phyloP scores from a whole-genome alignment of 1,139 yeast genomes.

The Ashbya aceris region DNA sequence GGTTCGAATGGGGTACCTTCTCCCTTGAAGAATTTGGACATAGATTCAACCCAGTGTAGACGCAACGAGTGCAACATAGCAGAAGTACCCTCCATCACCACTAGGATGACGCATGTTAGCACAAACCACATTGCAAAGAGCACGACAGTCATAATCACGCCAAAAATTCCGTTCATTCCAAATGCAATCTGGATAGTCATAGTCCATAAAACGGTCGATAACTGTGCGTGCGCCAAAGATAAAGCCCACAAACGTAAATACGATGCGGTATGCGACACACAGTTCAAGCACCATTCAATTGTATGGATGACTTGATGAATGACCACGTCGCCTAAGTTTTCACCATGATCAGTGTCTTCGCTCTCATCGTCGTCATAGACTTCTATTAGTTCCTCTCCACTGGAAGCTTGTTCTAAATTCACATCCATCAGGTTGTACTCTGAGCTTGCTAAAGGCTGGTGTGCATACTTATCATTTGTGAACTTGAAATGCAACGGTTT shows the following conservation, averaged over 20 bases:
- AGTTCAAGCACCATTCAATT: slow-evolving; percentile 92
- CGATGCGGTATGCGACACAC: slow-evolving; percentile 97
- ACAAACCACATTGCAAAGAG: slow-evolving; percentile 93
- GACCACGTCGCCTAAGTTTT: slow-evolving; percentile 83
- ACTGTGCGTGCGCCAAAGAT: slow-evolving; percentile 93
- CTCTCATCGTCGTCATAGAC: slow-evolving; percentile 33
- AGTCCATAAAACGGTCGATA: slow-evolving; percentile 88
- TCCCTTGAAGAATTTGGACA: slow-evolving; percentile 96
- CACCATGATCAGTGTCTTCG: slow-evolving; percentile 41
- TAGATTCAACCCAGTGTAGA: slow-evolving; percentile 98
- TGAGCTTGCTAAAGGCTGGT: slow-evolving; percentile 23
- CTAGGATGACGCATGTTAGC: slow-evolving; percentile 81
- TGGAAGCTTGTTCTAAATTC: slow-evolving; percentile 13
- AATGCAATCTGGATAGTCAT: slow-evolving; percentile 89
- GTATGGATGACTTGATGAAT: slow-evolving; percentile 98
- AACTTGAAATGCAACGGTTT: slow-evolving; percentile 73
- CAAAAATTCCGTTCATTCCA: slow-evolving; percentile 58
- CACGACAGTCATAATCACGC: slow-evolving; percentile 63
- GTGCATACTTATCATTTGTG: slow-evolving; percentile 30
- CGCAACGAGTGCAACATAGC: slow-evolving; percentile 97
- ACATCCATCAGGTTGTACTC: slow-evolving; percentile 18
- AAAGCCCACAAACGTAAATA: slow-evolving; percentile 95
- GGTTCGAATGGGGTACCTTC: slow-evolving; percentile 89
- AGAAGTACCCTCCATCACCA: slow-evolving; percentile 96
- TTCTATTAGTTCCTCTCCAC: slow-evolving; percentile 15